Percentiles rank a stretch among this genome's conserved stretches.
Conservation (phyloP, 768 basidiomycete genomes). For the Hemileccinum impolitum region DNA sequence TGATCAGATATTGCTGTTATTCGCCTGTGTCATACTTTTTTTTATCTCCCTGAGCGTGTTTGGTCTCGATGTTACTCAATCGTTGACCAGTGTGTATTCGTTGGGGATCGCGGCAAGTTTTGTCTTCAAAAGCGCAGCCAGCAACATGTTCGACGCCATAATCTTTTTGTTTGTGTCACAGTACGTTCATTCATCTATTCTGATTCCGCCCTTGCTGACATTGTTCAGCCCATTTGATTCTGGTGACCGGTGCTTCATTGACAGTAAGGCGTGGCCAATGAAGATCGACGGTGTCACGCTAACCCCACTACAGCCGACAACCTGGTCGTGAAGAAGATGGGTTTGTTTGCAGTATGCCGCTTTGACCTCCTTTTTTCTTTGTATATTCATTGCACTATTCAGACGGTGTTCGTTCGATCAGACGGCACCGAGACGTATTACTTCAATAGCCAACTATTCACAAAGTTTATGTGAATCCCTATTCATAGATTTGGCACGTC, state of each 20-base stretch:
- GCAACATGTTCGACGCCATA: constrained; percentile 72
- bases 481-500: not conserved
- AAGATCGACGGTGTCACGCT: not conserved
- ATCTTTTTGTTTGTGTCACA: constrained; percentile 84
- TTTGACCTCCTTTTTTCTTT: not conserved
- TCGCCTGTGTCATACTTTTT: constrained; percentile 63
- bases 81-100: constrained; percentile 70
- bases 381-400: not conserved
- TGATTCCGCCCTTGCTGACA: constrained; percentile 5
- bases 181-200: constrained; percentile 40
- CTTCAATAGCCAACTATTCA: constrained; percentile 74
- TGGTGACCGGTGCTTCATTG: constrained; percentile 78
- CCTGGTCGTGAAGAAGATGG: constrained; percentile 76
- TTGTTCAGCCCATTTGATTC: constrained; percentile 67
- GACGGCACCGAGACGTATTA: constrained; percentile 82
- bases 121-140: constrained; percentile 73
- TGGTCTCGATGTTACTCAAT: constrained; percentile 59
- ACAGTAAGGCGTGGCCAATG: constrained; percentile 36
- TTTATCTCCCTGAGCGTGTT: constrained; percentile 75
- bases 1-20: constrained; percentile 57
- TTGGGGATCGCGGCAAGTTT: constrained; percentile 73
- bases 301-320: constrained; percentile 51
- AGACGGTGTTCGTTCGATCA: constrained; percentile 67
- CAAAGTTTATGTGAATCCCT: constrained; percentile 62
- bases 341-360: constrained; percentile 62